Evolutionary conservation across 345 rosid species (phyloP).

Genomic region (Pseudoturritis turrita): DNA sequence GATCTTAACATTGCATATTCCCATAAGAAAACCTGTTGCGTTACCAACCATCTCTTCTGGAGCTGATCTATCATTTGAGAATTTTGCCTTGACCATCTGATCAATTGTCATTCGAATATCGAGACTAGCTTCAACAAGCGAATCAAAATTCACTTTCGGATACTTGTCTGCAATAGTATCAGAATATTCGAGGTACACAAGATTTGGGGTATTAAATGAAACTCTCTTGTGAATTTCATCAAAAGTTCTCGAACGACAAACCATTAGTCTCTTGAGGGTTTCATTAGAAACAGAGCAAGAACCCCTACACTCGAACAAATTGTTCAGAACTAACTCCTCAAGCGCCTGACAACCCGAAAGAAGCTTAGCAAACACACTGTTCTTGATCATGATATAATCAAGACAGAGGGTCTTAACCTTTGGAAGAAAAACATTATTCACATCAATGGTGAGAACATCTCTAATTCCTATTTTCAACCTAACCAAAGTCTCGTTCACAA

Average conservation of each 20-base stretch:
- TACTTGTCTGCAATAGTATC: not conserved
- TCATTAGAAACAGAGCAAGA: not conserved
- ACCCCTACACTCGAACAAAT: not conserved
- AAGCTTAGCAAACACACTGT: not conserved
- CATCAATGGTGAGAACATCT: not conserved
- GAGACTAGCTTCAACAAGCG: not conserved
- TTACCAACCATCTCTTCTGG: not conserved
- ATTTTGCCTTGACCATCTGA: not conserved
- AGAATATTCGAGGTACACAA: not conserved
- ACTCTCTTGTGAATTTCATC: not conserved
- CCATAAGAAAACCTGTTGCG: not conserved
- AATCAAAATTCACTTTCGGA: not conserved
- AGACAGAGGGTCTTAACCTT: not conserved
- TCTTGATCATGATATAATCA: not conserved
- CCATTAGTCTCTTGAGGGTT: not conserved
- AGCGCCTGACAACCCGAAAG: not conserved
- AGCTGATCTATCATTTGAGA: too few relatives aligned
- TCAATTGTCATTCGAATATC: not conserved
- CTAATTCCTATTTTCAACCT: not conserved
- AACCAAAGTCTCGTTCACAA: not conserved
- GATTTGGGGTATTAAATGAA: not conserved
- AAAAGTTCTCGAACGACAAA: not conserved
- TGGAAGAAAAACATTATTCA: not conserved
- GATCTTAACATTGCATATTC: not conserved
- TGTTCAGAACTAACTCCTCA: not conserved